These are phyloP conservation scores for Boletellus emodensis DNA, from an alignment of 768 basidiomycete genomes.

Conservation along the genomic window DNA sequence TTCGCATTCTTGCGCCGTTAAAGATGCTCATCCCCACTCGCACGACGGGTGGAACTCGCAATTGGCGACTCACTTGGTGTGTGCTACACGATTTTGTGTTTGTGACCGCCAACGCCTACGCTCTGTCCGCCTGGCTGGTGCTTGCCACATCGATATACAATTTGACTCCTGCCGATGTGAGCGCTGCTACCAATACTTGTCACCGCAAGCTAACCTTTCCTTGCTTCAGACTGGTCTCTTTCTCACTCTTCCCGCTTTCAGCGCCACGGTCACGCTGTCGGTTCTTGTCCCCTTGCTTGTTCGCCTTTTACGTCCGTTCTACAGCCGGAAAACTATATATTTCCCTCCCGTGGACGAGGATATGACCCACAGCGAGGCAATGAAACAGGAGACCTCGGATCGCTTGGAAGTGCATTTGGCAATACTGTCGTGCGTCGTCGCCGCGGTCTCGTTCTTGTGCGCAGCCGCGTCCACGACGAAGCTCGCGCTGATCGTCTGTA, in stretches of 20 bases:
- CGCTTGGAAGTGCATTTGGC: conserved; percentile 27
- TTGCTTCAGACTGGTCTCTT: conserved; percentile 26
- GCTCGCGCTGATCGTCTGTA: conserved; percentile 14
- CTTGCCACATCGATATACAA: conserved; percentile 24
- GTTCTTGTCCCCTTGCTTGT: conserved; percentile 22
- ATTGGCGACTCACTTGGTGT: conserved; percentile 30
- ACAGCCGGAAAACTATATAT: conserved; percentile 2
- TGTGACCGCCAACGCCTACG: conserved; percentile 14
- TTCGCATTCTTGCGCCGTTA: conserved; percentile 22
- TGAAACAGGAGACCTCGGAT: conserved; percentile 16
- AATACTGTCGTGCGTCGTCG: conserved; percentile 16
- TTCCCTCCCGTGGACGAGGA: background rate
- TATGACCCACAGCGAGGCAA: background rate
- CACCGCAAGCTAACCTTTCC: background rate
- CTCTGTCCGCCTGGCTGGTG: conserved; percentile 15
- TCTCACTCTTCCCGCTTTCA: conserved; percentile 17
- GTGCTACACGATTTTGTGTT: conserved; percentile 24
- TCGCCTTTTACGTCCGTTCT: conserved; percentile 26
- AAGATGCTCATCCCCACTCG: conserved; percentile 18
- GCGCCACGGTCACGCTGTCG: conserved; percentile 16
- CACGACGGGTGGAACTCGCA: conserved; percentile 17
- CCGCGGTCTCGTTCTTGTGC: conserved; percentile 10
- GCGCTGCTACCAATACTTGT: background rate
- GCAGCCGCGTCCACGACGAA: conserved; percentile 11
- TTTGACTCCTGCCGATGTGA: conserved; percentile 27